These are phyloP conservation scores for Ustilago hordei DNA, from an alignment of 1,284 basidiomycete genomes.

Conservation along the genomic window DNA sequence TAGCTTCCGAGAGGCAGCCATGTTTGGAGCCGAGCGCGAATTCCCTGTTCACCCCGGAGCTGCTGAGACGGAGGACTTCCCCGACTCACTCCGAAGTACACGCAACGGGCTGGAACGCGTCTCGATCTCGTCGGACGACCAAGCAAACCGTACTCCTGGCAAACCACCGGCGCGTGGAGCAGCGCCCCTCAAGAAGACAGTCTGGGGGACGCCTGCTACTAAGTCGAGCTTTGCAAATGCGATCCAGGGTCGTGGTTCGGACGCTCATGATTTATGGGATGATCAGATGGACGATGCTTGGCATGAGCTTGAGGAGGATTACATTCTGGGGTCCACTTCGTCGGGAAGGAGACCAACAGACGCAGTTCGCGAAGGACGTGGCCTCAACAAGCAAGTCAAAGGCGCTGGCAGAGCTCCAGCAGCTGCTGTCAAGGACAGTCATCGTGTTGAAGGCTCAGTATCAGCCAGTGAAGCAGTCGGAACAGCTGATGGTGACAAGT, in stretches of 20 bases:
- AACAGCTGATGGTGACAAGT: slow-evolving; percentile 2
- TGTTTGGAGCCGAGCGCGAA: slow-evolving; percentile 65
- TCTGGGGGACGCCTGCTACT: slow-evolving; percentile 67
- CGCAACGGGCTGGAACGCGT: slow-evolving; percentile 32
- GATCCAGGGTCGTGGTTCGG: slow-evolving; percentile 36
- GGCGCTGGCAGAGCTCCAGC: slow-evolving; percentile 4
- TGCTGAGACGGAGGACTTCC: slow-evolving; percentile 54
- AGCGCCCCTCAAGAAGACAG: slow-evolving; percentile 52
- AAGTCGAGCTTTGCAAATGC: slow-evolving; percentile 47
- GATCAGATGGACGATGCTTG: slow-evolving; percentile 66
- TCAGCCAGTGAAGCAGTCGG: neutral
- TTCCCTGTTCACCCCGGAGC: slow-evolving; percentile 63
- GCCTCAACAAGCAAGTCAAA: slow-evolving; percentile 32
- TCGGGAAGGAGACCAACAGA: slow-evolving; percentile 35
- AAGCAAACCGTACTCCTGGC: slow-evolving; percentile 14
- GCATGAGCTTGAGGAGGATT: slow-evolving; percentile 66
- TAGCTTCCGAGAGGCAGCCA: slow-evolving; percentile 63
- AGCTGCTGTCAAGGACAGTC: neutral
- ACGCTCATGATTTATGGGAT: slow-evolving; percentile 39
- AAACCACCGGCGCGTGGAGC: slow-evolving; percentile 6
- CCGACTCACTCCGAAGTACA: slow-evolving; percentile 44
- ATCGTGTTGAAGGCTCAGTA: neutral
- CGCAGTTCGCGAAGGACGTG: slow-evolving; percentile 32
- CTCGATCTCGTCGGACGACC: slow-evolving; percentile 43
- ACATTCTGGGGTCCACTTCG: slow-evolving; percentile 54